Conservation (phyloP, 129 eudicot species). For the Tagetes patula region DNA sequence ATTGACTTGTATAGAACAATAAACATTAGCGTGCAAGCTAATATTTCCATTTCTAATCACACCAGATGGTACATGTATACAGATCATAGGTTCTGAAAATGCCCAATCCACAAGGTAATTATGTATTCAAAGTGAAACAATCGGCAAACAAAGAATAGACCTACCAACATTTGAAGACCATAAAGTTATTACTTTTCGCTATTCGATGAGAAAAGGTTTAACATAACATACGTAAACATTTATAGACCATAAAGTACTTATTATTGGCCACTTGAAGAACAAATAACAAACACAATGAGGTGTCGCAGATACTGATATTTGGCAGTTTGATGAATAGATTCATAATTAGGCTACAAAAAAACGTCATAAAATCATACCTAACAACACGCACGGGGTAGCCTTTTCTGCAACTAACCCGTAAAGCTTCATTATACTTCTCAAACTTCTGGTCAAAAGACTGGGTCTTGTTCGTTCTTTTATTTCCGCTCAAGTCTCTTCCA, state of each 20-base stretch:
- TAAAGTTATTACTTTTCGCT: neutral
- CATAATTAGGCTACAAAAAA: neutral
- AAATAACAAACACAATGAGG: neutral
- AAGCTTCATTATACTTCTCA: slow-evolving; percentile 67
- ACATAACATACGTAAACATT: neutral
- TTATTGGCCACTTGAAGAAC: neutral
- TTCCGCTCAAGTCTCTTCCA: slow-evolving; percentile 86
- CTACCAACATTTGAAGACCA: neutral
- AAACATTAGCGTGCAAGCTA: neutral
- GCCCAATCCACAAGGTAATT: neutral
- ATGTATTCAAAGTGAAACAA: neutral
- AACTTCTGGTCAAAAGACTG: slow-evolving; percentile 88
- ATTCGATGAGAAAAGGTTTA: neutral
- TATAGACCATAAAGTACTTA: neutral
- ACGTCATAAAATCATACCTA: slow-evolving; percentile 47
- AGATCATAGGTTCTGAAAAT: neutral
- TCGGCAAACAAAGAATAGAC: neutral
- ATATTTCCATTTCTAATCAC: neutral
- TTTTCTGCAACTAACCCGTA: slow-evolving; percentile 77
- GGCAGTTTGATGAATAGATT: neutral
- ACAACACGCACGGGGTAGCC: slow-evolving; percentile 96
- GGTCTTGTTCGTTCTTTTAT: slow-evolving; percentile 81
- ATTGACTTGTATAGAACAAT: neutral
- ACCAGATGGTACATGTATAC: neutral
- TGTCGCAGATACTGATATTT: neutral